Evolutionary conservation across 768 basidiomycete genomes (phyloP), one percentile per base, ranked within the genome.

Genomic region (Panaeolus papilionaceus): DNA sequence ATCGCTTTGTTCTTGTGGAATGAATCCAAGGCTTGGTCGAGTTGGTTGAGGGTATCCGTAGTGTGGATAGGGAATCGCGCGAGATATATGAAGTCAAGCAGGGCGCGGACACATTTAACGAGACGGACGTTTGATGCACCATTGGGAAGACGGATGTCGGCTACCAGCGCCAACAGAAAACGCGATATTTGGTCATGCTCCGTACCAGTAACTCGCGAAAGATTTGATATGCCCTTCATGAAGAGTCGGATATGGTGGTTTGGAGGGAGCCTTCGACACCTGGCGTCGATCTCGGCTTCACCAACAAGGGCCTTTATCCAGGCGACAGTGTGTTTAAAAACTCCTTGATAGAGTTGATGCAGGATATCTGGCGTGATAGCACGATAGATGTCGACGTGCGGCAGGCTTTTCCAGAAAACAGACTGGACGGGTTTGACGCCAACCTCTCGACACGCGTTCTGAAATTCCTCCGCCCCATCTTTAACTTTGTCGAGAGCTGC

Each of bases 281-380:
- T 76, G 0, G 70, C 71, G 71, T 86, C 84, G 40, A 85, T 69
- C 63, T 82, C 81, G 0, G 72, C 68, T 1, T 68, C 68, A 3
- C 73, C 73, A 47, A 71, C 70, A 1, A 71, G 71, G 54, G 51
- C 26, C 8, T 71, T 65, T 9, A 75, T 66, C 84, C 84, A 86
- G 0, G 62, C 61, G 1, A 83, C 71, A 0, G 84, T 63, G 64
- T 85, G 83, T 63, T 83, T 83, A 70, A 86, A 73, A 2, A 84
- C 67, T 0, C 85, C 85, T 69, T 87, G 83, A 67, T 83, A 80
- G 0, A 86, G 66, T 68, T 86, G 83, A 67, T 87, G 85, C 1
- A 87, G 78, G 26, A 85, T 68, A 68, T 86, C 81, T 0, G 86
- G 84, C 0, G 82, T 82, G 47, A 87, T 75, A 5, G 76, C 75